phyloP scores from a whole-genome alignment of 2,329 filamentous ascomycete species.

The Clonostachys rhizophaga region DNA sequence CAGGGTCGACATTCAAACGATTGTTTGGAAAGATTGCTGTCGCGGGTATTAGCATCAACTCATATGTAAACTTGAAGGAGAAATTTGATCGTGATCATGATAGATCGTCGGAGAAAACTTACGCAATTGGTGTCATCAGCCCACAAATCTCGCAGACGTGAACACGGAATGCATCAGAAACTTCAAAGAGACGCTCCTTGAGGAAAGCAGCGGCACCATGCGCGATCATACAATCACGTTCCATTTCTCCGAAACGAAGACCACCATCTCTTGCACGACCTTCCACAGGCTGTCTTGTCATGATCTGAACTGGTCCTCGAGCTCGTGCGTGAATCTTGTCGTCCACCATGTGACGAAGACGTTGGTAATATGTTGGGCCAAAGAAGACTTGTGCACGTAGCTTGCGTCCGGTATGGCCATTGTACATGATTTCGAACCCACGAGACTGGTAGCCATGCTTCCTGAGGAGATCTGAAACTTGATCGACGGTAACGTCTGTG shows the following conservation, averaged over 20 bases:
- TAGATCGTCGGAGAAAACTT: slow-evolving; percentile 40
- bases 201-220: slow-evolving; percentile 95
- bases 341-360: slow-evolving; percentile 98
- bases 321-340: slow-evolving; percentile 99
- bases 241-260: slow-evolving; percentile 99
- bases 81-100: neutral
- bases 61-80: neutral
- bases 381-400: slow-evolving; percentile 93
- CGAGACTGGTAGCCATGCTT: slow-evolving; percentile 94
- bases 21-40: slow-evolving; percentile 86
- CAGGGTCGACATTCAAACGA: slow-evolving; percentile 96
- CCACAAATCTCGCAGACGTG: slow-evolving; percentile 99
- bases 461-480: slow-evolving; percentile 79
- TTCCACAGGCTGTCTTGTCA: slow-evolving; percentile 95
- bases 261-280: slow-evolving; percentile 97
- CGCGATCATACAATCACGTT: slow-evolving; percentile 99
- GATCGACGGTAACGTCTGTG: slow-evolving; percentile 94
- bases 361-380: slow-evolving; percentile 97
- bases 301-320: slow-evolving; percentile 91
- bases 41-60: slow-evolving; percentile 21
- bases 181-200: slow-evolving; percentile 95
- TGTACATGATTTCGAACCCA: slow-evolving; percentile 98
- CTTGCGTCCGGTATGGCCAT: slow-evolving; percentile 94
- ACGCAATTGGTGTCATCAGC: slow-evolving; percentile 98
- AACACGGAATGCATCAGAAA: slow-evolving; percentile 95